Base-by-base conservation (phyloP, 768 basidiomycete species). In the Russula griseocarnosa region DNA sequence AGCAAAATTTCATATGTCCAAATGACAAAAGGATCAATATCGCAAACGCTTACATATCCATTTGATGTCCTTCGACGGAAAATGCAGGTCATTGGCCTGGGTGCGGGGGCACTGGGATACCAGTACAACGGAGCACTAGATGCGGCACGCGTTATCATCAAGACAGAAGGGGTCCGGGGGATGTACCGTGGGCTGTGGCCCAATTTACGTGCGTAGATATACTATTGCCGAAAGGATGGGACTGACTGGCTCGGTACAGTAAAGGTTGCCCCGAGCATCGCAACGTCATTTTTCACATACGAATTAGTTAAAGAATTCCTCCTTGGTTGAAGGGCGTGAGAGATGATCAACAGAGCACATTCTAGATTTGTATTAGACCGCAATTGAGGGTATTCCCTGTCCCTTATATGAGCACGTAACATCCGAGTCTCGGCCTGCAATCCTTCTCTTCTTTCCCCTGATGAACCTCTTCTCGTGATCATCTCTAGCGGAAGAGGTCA, bases 21-120 rank as follows among this genome's bases (percentile, higher is more conserved):
- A 34, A 34, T 34, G 26, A 52, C 26, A 9, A 53, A 75, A 83
- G 92, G 92, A n/a, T 86, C 88, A 28, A 88, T 96, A 67, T 94
- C 94, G 14, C 93, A 98, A 74, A 92, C 94, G 55, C 75, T 98
- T 69, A 98, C 95, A 5, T 98, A 96, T 73, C 96, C 96, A 10
- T 92, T 97, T 70, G 96, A 99, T 73, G 92, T 98, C 6, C 75
- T 98, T 63, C 82, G 96, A 53, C 82, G 96, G 65, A 96, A 98
- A 80, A 94, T 98, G 88, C 96, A 98, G 74, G 91, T 96, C 63
- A 82, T 85, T 6, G 92, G 92, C 14, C 87, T 94, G 56, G 38
- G 60, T 86, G 75, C 82, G 69, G 78, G 80, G 30, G 72, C 75
- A 14, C 72, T 84, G 65, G 80, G 81, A 52, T 77, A 85, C 69